These are phyloP conservation scores for Suaeda aralocaspica DNA, from an alignment of 148 eudicot genomes.

Conservation along the genomic window DNA sequence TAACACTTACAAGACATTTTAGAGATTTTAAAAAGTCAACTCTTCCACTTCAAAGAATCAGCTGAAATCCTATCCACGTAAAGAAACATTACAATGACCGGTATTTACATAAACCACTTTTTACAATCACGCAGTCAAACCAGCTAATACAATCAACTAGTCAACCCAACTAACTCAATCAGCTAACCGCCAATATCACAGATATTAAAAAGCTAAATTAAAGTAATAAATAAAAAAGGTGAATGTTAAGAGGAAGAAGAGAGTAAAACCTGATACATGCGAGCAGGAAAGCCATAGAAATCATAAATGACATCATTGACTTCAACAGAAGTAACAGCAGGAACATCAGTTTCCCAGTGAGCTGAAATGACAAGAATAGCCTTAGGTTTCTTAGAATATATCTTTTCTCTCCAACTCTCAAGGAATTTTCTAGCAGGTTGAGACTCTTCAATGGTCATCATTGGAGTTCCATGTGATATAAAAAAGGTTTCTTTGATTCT, in stretches of 20 bases:
- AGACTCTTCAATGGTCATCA: slow-evolving; percentile 47
- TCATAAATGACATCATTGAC: slow-evolving; percentile 50
- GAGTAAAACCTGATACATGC: slow-evolving; percentile 49
- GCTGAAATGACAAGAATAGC: slow-evolving; percentile 54
- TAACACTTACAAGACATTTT: no score
- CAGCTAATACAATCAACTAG: no score
- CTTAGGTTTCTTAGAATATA: slow-evolving; percentile 32
- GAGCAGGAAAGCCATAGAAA: slow-evolving; percentile 54
- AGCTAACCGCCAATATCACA: not conserved
- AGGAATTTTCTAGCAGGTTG: slow-evolving; percentile 50
- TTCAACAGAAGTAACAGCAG: slow-evolving; percentile 45
- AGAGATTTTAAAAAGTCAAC: no score
- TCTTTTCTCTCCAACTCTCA: slow-evolving; percentile 35
- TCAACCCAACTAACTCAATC: no score
- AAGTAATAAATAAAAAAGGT: not conserved
- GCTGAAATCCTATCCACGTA: no score
- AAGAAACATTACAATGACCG: no score
- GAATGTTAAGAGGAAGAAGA: no score
- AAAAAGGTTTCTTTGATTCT: slow-evolving; percentile 39
- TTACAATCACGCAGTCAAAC: no score
- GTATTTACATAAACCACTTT: no score
- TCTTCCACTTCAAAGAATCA: no score
- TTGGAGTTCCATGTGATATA: slow-evolving; percentile 66
- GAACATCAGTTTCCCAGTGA: slow-evolving; percentile 64
- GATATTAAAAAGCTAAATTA: not conserved